Conservation (phyloP, 176 grass and related monocot genomes). For the Echinochloa phyllopogon region DNA sequence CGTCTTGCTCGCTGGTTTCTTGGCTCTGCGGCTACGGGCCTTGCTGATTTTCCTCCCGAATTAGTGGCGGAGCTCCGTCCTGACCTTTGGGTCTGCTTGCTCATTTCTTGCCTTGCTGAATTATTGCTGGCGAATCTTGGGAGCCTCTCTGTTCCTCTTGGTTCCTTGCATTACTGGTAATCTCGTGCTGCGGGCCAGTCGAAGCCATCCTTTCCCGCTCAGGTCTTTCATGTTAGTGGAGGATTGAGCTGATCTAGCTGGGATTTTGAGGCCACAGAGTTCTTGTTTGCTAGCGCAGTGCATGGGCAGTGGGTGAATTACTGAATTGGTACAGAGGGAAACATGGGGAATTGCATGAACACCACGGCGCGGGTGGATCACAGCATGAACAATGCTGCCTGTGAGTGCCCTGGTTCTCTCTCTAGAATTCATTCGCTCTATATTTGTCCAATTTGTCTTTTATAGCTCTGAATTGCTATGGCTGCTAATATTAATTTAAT, state of each 20-base stretch:
- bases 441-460: constrained; percentile 41
- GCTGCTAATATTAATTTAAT: background rate
- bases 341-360: constrained; percentile 90
- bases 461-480: background rate
- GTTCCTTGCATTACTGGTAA: constrained; percentile 23
- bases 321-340: constrained; percentile 39
- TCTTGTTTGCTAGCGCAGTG: constrained; percentile 32
- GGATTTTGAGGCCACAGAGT: constrained; percentile 18
- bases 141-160: background rate
- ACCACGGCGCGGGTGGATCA: constrained; percentile 59
- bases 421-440: constrained; percentile 9
- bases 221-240: background rate
- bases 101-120: background rate
- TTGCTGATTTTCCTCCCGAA: background rate
- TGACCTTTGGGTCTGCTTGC: background rate
- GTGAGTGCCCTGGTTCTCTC: constrained; percentile 56
- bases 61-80: background rate
- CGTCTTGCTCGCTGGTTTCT: constrained; percentile 29
- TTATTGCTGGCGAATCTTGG: background rate
- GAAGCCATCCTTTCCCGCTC: background rate
- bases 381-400: constrained; percentile 60
- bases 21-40: background rate
- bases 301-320: constrained; percentile 42
- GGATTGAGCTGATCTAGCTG: constrained; percentile 1
- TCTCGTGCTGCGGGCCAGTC: background rate